Percentiles rank a stretch among this genome's conserved stretches.
phyloP scores from a whole-genome alignment of 139 green algal species.

The Coelastrella sp. region DNA sequence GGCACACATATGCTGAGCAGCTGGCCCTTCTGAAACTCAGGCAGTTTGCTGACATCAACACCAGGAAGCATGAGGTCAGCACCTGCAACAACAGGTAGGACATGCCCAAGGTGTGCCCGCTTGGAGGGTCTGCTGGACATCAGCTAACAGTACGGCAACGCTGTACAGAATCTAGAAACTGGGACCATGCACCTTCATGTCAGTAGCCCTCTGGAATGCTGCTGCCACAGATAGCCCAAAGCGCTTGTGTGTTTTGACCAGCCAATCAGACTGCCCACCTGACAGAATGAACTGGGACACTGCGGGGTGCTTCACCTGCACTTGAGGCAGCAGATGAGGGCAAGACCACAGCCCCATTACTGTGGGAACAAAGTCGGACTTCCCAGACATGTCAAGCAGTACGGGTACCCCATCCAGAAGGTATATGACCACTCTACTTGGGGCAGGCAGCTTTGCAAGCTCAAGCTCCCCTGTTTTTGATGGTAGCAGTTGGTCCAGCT shows the following conservation, averaged over 20 bases:
- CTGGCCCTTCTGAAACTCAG: constrained; percentile 43
- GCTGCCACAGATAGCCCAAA: no score
- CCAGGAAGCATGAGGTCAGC: constrained; percentile 81
- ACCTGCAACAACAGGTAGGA: constrained; percentile 18
- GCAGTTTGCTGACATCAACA: constrained; percentile 44
- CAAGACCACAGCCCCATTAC: constrained; percentile 68
- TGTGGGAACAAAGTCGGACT: constrained; percentile 68
- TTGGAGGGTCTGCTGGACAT: background rate
- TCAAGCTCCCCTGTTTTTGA: constrained; percentile 70
- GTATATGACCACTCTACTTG: constrained; percentile 60
- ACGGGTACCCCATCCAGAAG: constrained; percentile 58
- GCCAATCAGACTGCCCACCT: no score
- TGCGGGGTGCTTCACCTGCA: constrained; percentile 68
- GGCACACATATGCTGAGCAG: constrained; percentile 58
- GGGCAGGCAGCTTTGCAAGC: constrained; percentile 60
- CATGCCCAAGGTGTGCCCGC: background rate
- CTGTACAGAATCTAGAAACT: no score
- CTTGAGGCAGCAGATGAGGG: constrained; percentile 60
- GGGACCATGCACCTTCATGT: no score
- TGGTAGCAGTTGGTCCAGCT: constrained; percentile 64
- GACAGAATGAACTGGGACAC: constrained; percentile 68
- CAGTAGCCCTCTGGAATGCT: no score
- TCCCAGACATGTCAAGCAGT: constrained; percentile 62
- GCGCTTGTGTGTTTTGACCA: no score
- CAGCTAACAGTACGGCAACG: background rate